phyloP scores from a whole-genome alignment of 176 grass and related monocot species.

The Urochloa ruziziensis region DNA sequence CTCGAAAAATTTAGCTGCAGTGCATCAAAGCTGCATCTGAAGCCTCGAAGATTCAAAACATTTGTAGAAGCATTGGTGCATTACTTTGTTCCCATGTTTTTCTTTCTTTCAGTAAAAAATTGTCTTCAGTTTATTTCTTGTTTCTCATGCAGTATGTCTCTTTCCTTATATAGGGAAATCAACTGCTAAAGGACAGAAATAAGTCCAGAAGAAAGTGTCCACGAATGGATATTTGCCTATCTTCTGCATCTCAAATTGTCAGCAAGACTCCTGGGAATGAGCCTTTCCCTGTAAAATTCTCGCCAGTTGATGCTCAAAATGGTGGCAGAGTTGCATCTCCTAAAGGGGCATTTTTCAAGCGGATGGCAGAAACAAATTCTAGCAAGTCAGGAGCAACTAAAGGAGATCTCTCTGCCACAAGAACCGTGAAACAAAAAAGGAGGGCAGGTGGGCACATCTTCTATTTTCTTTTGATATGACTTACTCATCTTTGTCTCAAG shows the following conservation, averaged over 20 bases:
- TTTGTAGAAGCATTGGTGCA: slow-evolving; percentile 95
- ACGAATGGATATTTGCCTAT: slow-evolving; percentile 56
- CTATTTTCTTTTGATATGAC: slow-evolving; percentile 27
- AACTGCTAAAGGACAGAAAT: slow-evolving; percentile 92
- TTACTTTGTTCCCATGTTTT: slow-evolving; percentile 24
- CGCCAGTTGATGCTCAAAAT: slow-evolving; percentile 51
- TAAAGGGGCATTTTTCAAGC: slow-evolving; percentile 64
- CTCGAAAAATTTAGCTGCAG: slow-evolving; percentile 98
- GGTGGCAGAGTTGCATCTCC: slow-evolving; percentile 57
- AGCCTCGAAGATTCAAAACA: slow-evolving; percentile 98
- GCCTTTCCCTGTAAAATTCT: slow-evolving; percentile 52
- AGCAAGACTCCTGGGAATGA: slow-evolving; percentile 55
- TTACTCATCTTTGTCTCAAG: slow-evolving; percentile 21
- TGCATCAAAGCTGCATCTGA: slow-evolving; percentile 93
- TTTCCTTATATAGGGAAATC: slow-evolving; percentile 64
- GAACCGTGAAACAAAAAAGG: slow-evolving; percentile 86
- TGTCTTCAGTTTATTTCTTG: neutral
- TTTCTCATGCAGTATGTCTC: slow-evolving; percentile 21
- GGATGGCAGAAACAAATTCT: slow-evolving; percentile 51
- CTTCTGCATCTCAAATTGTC: slow-evolving; percentile 49
- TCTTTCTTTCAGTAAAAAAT: neutral
- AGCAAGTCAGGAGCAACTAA: slow-evolving; percentile 51
- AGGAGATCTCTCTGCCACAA: slow-evolving; percentile 68
- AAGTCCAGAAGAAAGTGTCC: slow-evolving; percentile 82
- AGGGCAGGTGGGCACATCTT: slow-evolving; percentile 59